Conservation (phyloP, 148 eudicot genomes). For the Talinum fruticosum region DNA sequence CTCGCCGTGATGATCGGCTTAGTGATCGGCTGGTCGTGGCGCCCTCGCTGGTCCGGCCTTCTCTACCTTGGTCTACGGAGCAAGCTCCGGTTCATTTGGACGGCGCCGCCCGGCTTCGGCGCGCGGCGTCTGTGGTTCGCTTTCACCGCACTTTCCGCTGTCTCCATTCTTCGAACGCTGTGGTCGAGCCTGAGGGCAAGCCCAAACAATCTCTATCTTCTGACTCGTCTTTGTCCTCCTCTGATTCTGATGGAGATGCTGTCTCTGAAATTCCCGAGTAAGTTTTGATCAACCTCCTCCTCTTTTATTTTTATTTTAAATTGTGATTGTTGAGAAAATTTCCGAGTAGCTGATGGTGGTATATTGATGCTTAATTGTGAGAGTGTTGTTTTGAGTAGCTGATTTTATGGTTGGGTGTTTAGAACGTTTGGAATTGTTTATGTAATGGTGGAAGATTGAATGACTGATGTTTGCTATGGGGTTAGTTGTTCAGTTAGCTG, state of each 20-base stretch:
- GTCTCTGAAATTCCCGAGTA: slow-evolving; percentile 35
- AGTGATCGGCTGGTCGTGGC: slow-evolving; percentile 91
- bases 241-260: neutral
- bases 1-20: slow-evolving; percentile 75
- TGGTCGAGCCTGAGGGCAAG: slow-evolving; percentile 29
- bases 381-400: neutral
- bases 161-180: slow-evolving; percentile 28
- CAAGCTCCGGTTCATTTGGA: slow-evolving; percentile 38
- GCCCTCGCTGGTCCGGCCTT: slow-evolving; percentile 80
- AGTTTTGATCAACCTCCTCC: too few species aligned
- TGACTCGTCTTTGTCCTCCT: neutral
- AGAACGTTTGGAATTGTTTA: neutral
- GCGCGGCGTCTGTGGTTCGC: slow-evolving; percentile 41
- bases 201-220: neutral
- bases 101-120: slow-evolving; percentile 35
- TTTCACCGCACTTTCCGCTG: slow-evolving; percentile 35
- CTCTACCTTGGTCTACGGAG: slow-evolving; percentile 34
- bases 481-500: neutral
- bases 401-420: neutral
- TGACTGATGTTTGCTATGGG: neutral
- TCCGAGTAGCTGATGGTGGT: neutral
- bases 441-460: neutral
- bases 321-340: neutral
- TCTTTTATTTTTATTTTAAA: slow-evolving; percentile 21
- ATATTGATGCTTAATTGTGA: neutral